Percentiles rank a stretch among this genome's conserved stretches.
phyloP scores from a whole-genome alignment of 345 rosid genomes.

The Pistacia atlantica region DNA sequence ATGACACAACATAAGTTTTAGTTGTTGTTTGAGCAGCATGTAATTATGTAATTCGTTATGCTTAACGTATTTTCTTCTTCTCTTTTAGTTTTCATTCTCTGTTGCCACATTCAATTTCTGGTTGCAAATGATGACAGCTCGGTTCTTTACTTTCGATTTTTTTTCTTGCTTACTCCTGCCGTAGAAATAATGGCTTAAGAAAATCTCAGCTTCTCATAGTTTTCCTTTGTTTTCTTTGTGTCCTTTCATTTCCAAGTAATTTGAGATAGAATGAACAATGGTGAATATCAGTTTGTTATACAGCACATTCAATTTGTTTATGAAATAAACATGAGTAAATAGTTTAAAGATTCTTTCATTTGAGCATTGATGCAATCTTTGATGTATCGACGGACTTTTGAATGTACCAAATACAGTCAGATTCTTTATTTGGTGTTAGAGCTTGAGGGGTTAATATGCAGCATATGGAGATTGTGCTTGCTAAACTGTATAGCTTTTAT shows the following conservation, averaged over 20 bases:
- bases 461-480: background rate
- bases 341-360: no score
- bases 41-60: conserved; percentile 25
- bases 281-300: background rate
- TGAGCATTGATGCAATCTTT: no score
- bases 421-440: no score
- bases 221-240: background rate
- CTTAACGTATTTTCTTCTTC: conserved; percentile 15
- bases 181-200: conserved; percentile 13
- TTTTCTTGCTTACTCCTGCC: background rate
- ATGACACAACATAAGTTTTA: conserved; percentile 13
- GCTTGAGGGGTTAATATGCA: background rate
- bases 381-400: no score
- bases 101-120: conserved; percentile 21
- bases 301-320: background rate
- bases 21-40: conserved; percentile 26
- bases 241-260: background rate
- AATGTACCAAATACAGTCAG: no score
- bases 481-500: background rate
- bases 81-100: background rate
- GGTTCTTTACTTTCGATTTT: conserved; percentile 5
- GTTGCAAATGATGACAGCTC: conserved; percentile 25
- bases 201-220: background rate
- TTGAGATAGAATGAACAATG: background rate
- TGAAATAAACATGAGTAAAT: background rate